These are phyloP conservation scores for Carex scoparia DNA, from an alignment of 176 grass and related monocot genomes.

Conservation along the genomic window DNA sequence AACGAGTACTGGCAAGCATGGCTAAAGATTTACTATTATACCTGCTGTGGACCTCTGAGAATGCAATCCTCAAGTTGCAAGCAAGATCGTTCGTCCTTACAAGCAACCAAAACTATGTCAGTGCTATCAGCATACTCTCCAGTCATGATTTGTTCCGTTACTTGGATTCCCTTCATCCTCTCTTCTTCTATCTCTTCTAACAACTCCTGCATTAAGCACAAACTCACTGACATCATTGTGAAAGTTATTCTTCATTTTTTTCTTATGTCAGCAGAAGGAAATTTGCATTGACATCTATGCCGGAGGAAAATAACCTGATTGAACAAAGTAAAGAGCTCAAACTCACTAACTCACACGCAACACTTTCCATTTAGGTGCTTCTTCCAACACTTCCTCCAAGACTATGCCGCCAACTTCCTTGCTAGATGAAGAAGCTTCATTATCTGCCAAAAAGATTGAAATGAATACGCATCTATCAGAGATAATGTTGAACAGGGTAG, in stretches of 20 bases:
- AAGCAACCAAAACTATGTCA: conserved; percentile 72
- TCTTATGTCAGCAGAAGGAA: neutral
- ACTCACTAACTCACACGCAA: conserved; percentile 69
- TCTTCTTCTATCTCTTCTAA: conserved; percentile 92
- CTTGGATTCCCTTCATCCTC: conserved; percentile 36
- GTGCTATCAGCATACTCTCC: conserved; percentile 33
- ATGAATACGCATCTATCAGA: conserved; percentile 10
- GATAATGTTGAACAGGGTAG: neutral
- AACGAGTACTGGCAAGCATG: neutral
- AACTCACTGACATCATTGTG: neutral
- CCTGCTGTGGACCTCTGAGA: conserved; percentile 56
- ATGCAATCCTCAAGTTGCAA: conserved; percentile 89
- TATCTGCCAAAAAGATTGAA: conserved; percentile 32
- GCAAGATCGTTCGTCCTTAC: conserved; percentile 89
- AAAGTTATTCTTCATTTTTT: neutral
- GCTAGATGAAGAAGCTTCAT: conserved; percentile 31
- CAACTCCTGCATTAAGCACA: conserved; percentile 54
- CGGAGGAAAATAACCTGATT: neutral
- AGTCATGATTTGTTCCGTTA: conserved; percentile 20
- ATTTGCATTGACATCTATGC: neutral
- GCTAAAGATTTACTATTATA: conserved; percentile 32
- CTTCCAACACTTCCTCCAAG: conserved; percentile 89
- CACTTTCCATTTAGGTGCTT: conserved; percentile 93
- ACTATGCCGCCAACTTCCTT: conserved; percentile 31
- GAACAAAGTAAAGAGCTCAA: conserved; percentile 26